Conservation (phyloP, 2,329 filamentous ascomycete species). For the Penicillium sp. region DNA sequence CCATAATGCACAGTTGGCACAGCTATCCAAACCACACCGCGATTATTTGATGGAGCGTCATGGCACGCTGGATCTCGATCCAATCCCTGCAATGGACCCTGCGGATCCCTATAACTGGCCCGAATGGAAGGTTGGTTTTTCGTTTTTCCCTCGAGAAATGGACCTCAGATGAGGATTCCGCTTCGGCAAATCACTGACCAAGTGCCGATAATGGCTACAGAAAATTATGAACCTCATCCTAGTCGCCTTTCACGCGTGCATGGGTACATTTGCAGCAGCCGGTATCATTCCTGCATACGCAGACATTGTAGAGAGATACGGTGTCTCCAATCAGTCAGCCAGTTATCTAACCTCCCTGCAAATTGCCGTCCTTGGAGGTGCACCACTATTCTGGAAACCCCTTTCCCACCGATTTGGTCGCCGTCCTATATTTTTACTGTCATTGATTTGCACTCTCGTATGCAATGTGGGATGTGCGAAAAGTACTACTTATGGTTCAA, state of each 20-base stretch:
- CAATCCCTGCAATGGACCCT: conserved; percentile 55
- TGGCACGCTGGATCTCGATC: conserved; percentile 60
- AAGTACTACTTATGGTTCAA: conserved; percentile 53
- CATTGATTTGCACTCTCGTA: conserved; percentile 52
- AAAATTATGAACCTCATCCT: conserved; percentile 59
- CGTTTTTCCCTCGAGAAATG: background rate
- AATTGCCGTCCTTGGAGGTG: conserved; percentile 58
- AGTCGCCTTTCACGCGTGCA: conserved; percentile 63
- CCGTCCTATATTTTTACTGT: conserved; percentile 59
- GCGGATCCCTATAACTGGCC: conserved; percentile 64
- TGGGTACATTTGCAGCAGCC: conserved; percentile 61
- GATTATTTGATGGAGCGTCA: conserved; percentile 59
- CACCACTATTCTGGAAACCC: conserved; percentile 62
- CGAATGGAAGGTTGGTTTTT: conserved; percentile 51
- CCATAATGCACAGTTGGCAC: conserved; percentile 23
- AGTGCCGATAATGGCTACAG: conserved; percentile 33
- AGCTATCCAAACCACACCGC: conserved; percentile 34
- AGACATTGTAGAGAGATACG: conserved; percentile 58
- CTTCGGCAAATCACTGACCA: background rate
- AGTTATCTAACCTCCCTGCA: conserved; percentile 61
- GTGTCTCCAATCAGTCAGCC: conserved; percentile 52
- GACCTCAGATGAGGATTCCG: background rate
- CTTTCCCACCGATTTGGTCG: conserved; percentile 59
- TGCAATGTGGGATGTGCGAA: conserved; percentile 61
- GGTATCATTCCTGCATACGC: conserved; percentile 61